Evolutionary conservation across 1,284 basidiomycete genomes (phyloP).

Genomic region (Pterulicium gracile): DNA sequence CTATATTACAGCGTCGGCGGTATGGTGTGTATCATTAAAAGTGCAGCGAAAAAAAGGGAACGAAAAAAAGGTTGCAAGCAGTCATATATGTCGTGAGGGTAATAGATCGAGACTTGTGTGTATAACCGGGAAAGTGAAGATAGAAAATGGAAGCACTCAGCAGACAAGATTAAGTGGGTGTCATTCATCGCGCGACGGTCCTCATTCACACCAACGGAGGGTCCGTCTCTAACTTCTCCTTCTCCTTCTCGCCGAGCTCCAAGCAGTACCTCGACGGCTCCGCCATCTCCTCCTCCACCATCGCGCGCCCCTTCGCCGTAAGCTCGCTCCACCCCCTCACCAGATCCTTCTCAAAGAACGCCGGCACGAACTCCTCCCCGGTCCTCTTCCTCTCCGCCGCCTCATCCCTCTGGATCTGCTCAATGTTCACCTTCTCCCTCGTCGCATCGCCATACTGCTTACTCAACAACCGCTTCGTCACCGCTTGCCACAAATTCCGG

Average conservation of each 20-base stretch:
- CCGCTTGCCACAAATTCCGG: slow-evolving; percentile 80
- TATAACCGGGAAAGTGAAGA: too few species aligned
- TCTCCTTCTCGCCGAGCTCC: not conserved
- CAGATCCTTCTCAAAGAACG: slow-evolving; percentile 70
- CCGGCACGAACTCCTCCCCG: slow-evolving; percentile 64
- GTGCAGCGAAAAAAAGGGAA: too few species aligned
- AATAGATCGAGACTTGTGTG: too few species aligned
- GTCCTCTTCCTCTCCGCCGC: slow-evolving; percentile 76
- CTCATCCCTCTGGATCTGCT: slow-evolving; percentile 83
- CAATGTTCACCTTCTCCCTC: slow-evolving; percentile 77
- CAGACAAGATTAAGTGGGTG: too few species aligned
- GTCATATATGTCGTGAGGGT: too few species aligned
- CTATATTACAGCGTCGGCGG: too few species aligned
- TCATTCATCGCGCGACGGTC: too few species aligned
- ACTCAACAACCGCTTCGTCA: slow-evolving; percentile 64
- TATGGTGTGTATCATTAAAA: too few species aligned
- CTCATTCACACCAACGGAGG: not conserved
- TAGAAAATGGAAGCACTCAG: too few species aligned
- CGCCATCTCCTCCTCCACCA: slow-evolving; percentile 60
- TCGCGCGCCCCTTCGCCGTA: slow-evolving; percentile 59
- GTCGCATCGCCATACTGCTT: slow-evolving; percentile 91
- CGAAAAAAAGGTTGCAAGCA: too few species aligned
- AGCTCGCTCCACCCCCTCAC: slow-evolving; percentile 66
- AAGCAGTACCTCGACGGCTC: slow-evolving; percentile 16
- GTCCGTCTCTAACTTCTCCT: not conserved